phyloP scores from a whole-genome alignment of 306 rosid genomes.

The Sesbania bispinosa region DNA sequence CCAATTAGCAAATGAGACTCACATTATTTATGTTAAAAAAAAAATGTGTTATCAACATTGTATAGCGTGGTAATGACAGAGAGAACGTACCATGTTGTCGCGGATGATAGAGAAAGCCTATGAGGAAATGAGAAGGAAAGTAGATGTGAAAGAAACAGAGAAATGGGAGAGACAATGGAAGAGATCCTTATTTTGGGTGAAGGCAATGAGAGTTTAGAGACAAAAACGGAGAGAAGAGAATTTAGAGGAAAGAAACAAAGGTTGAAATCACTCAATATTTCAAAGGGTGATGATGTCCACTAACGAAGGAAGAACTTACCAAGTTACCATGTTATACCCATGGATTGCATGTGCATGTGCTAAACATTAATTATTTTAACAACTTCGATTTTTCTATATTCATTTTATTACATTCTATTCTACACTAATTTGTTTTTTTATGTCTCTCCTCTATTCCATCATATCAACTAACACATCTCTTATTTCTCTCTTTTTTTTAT shows the following conservation, averaged over 20 bases:
- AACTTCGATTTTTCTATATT: too few species aligned
- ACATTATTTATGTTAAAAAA: neutral
- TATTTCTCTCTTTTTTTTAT: too few species aligned
- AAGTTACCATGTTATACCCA: neutral
- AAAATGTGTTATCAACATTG: neutral
- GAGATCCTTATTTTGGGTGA: constrained; percentile 59
- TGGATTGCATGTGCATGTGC: neutral
- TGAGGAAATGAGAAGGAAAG: constrained; percentile 44
- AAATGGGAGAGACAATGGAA: constrained; percentile 39
- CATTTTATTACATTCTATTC: too few species aligned
- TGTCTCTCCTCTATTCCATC: too few species aligned
- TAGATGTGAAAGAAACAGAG: constrained; percentile 27
- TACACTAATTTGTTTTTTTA: too few species aligned
- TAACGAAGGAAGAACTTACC: neutral
- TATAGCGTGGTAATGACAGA: neutral
- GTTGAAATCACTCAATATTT: constrained; percentile 38
- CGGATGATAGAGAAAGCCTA: constrained; percentile 18
- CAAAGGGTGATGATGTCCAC: constrained; percentile 8
- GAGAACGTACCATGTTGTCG: constrained; percentile 63
- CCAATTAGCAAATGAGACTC: too few species aligned
- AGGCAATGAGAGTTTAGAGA: constrained; percentile 43
- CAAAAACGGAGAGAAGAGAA: constrained; percentile 53
- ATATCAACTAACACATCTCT: too few species aligned
- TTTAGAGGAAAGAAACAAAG: constrained; percentile 59
- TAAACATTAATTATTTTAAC: neutral